phyloP scores from a whole-genome alignment of 2,329 filamentous ascomycete genomes.

The Polytolypa hystricis region DNA sequence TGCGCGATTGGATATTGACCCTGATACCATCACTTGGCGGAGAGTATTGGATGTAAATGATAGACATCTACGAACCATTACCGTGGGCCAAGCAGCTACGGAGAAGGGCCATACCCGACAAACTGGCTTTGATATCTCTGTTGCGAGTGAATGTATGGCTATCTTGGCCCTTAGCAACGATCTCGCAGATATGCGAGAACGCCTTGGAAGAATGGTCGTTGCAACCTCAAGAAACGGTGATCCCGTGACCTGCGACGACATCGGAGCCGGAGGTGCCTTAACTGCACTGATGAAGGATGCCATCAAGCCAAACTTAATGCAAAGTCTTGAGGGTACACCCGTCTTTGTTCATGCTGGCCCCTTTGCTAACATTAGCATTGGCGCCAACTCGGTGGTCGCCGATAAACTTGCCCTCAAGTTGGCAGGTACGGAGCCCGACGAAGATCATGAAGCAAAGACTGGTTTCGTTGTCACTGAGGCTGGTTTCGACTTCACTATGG shows the following conservation, averaged over 20 bases:
- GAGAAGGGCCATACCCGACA: conserved; percentile 82
- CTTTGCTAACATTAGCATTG: conserved; percentile 97
- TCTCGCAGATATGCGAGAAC: conserved; percentile 79
- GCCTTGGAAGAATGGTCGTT: conserved; percentile 90
- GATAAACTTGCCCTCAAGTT: conserved; percentile 95
- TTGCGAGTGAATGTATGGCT: conserved; percentile 96
- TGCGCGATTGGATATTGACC: conserved; percentile 91
- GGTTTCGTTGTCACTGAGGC: conserved; percentile 95
- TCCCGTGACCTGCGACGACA: conserved; percentile 89
- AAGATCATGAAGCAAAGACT: conserved; percentile 68
- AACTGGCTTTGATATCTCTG: conserved; percentile 95
- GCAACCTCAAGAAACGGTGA: conserved; percentile 77
- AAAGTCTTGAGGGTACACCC: conserved; percentile 90
- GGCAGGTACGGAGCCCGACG: conserved; percentile 83
- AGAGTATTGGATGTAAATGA: conserved; percentile 96
- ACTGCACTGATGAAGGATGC: conserved; percentile 95
- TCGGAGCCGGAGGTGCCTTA: conserved; percentile 83
- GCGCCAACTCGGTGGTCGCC: conserved; percentile 87
- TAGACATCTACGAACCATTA: conserved; percentile 79
- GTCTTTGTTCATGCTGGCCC: conserved; percentile 96
- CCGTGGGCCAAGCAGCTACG: conserved; percentile 74
- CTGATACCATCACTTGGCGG: conserved; percentile 93
- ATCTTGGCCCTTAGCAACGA: conserved; percentile 88
- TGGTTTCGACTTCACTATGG: conserved; percentile 99
- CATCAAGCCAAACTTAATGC: conserved; percentile 98